Evolutionary conservation across 441 rosid species (phyloP).

Genomic region (Arabidopsis hybrid): DNA sequence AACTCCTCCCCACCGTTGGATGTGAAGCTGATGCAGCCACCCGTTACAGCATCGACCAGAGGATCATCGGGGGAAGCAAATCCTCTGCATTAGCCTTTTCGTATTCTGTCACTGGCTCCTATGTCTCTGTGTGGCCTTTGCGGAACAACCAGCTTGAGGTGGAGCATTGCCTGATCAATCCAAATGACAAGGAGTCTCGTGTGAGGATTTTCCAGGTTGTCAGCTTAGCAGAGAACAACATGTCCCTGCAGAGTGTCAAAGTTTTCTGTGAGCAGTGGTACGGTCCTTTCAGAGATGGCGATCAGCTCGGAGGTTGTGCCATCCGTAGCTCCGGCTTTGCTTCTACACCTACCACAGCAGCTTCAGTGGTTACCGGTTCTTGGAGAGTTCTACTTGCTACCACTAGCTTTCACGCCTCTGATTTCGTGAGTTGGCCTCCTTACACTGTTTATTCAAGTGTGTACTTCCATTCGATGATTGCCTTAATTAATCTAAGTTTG

Average conservation of each 20-base stretch:
- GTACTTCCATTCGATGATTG: neutral
- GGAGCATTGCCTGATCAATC: slow-evolving; percentile 86
- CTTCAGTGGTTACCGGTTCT: slow-evolving; percentile 62
- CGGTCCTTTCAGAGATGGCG: slow-evolving; percentile 89
- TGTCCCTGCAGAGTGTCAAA: slow-evolving; percentile 53
- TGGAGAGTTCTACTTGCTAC: slow-evolving; percentile 63
- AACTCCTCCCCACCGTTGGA: slow-evolving; percentile 95
- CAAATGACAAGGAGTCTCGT: slow-evolving; percentile 79
- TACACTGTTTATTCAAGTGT: slow-evolving; percentile 13
- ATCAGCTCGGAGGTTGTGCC: slow-evolving; percentile 86
- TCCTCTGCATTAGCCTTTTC: slow-evolving; percentile 67
- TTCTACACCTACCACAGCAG: slow-evolving; percentile 59
- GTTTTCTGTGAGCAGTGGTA: slow-evolving; percentile 87
- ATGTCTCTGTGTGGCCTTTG: slow-evolving; percentile 72
- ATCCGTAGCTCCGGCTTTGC: slow-evolving; percentile 85
- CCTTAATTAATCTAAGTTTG: neutral
- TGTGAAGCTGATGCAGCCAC: slow-evolving; percentile 99
- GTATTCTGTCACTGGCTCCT: slow-evolving; percentile 70
- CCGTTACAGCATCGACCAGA: slow-evolving; percentile 59
- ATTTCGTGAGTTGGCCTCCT: slow-evolving; percentile 54
- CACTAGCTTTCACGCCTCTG: slow-evolving; percentile 54
- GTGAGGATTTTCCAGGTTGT: slow-evolving; percentile 73
- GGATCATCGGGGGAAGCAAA: slow-evolving; percentile 53
- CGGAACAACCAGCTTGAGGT: slow-evolving; percentile 57
- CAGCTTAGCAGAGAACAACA: slow-evolving; percentile 43